phyloP scores from a whole-genome alignment of 2,329 filamentous ascomycete species.

The Diplodia corticola region DNA sequence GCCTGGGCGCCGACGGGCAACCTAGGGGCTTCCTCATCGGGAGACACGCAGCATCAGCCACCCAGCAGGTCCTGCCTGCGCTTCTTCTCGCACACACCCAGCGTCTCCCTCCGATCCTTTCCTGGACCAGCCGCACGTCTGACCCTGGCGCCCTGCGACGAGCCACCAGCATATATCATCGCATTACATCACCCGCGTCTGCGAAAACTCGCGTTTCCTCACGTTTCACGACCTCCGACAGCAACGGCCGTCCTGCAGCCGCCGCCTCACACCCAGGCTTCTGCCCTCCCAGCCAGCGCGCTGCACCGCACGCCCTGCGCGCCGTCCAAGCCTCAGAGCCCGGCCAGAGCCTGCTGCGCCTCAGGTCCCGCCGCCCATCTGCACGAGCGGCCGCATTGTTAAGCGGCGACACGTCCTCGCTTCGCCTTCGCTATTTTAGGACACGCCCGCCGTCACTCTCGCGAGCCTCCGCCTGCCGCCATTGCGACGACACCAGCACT shows the following conservation, averaged over 20 bases:
- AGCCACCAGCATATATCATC: conserved; percentile 22
- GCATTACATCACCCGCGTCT: conserved; percentile 23
- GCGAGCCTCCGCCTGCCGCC: conserved; percentile 17
- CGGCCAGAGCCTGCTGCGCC: conserved; percentile 7
- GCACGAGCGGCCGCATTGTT: conserved; percentile 16
- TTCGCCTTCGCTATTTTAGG: conserved; percentile 24
- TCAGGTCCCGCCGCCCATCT: conserved; percentile 18
- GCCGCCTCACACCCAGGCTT: conserved; percentile 20
- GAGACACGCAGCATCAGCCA: conserved; percentile 18
- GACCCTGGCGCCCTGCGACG: conserved; percentile 20
- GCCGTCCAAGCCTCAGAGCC: background rate
- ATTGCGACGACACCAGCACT: conserved; percentile 22
- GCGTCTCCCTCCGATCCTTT: conserved; percentile 22
- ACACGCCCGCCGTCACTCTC: conserved; percentile 14
- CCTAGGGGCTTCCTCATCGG: conserved; percentile 20
- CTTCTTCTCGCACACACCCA: conserved; percentile 7
- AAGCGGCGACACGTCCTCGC: conserved; percentile 21
- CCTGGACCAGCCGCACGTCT: conserved; percentile 15
- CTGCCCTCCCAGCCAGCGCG: conserved; percentile 11
- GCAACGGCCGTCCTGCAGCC: conserved; percentile 24
- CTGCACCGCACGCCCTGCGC: conserved; percentile 10
- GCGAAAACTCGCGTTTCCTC: conserved; percentile 22
- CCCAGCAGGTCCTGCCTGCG: conserved; percentile 10
- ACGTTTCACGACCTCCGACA: conserved; percentile 24
- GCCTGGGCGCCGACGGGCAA: conserved; percentile 15